Evolutionary conservation across 2,329 filamentous ascomycete species (phyloP), one percentile per base, ranked within the genome.

Genomic region (Xylogone sp.): DNA sequence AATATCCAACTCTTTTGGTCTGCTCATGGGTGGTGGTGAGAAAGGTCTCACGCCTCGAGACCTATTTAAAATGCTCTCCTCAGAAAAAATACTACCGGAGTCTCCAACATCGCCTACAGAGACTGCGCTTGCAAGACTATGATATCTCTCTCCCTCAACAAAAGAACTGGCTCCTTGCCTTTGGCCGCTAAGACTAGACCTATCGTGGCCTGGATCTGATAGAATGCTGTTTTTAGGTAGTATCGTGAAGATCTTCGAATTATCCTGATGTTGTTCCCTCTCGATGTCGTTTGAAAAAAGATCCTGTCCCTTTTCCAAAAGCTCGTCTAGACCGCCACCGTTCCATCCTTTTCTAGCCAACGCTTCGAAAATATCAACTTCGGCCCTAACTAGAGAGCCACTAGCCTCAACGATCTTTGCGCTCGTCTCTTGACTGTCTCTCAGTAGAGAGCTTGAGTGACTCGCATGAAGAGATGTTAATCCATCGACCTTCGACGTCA

Each of bases 351-450:
- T 87, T 53, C 82, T 71, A 19, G 84, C 83, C 21, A 87, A 69
- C 21, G 78, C 74, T 69, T 87, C 84, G 52, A 86, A 86, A 22
- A 87, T 87, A 66, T 87, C 84, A 19, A 87, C 80, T 68, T 87
- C 84, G 50, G 84, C 84, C 18, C 84, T 73, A 12, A 86, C 83
- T 10, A 87, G 74, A 55, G 79, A 82, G 61, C 83, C 85, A 60
- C 80, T 79, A 18, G 82, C 81, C 51, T 87, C 83, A 18, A 85
- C 75, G 58, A 87, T 84, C 56, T 75, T 74, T 21, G 68, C 72
- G 59, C 81, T 84, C 57, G 82, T 83, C 59, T 85, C 82, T 66
- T 87, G 83, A 62, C 81, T 82, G 63, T 86, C 83, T 53, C 81
- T 70, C 49, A 87, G 67, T 56, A 86, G 60, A 0, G 77, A 76